Conservation (phyloP, 768 basidiomycete genomes). For the Rhodotorula sphaerocarpa region DNA sequence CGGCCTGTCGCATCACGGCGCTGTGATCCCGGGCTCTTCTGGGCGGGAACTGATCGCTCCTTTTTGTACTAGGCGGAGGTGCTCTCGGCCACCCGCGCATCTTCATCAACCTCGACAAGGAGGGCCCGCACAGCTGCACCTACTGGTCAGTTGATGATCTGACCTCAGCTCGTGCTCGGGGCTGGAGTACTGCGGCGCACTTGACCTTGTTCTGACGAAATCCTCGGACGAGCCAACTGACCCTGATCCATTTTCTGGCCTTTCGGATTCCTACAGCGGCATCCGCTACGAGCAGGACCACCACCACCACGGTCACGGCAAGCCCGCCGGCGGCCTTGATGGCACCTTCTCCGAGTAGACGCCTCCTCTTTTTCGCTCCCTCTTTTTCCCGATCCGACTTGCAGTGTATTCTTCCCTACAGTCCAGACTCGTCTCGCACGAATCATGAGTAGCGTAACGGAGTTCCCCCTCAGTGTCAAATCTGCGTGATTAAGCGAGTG, state of each 20-base stretch:
- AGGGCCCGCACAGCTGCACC: constrained; percentile 20
- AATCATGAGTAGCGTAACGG: too few relatives aligned
- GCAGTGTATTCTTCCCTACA: too few relatives aligned
- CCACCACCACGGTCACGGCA: constrained; percentile 18
- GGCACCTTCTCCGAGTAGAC: not conserved
- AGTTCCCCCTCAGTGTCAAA: too few relatives aligned
- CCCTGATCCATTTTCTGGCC: too few relatives aligned
- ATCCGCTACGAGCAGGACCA: constrained; percentile 24
- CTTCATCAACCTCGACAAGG: constrained; percentile 90
- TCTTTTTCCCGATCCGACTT: too few relatives aligned
- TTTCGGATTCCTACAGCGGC: constrained; percentile 3
- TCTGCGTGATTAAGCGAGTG: too few relatives aligned
- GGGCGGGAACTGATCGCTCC: not conserved
- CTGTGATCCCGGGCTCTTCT: too few relatives aligned
- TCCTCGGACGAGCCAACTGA: too few relatives aligned
- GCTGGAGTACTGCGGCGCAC: too few relatives aligned
- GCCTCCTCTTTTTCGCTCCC: not conserved
- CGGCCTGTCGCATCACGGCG: too few relatives aligned
- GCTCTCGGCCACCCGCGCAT: constrained; percentile 94
- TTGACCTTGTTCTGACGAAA: not conserved
- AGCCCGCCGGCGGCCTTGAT: constrained; percentile 2
- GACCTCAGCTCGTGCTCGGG: too few relatives aligned
- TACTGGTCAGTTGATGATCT: constrained; percentile 33
- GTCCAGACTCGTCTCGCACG: too few relatives aligned
- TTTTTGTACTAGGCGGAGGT: constrained; percentile 61